phyloP scores from a whole-genome alignment of 805 yeast genomes.

The Barnettozyma vustinii region DNA sequence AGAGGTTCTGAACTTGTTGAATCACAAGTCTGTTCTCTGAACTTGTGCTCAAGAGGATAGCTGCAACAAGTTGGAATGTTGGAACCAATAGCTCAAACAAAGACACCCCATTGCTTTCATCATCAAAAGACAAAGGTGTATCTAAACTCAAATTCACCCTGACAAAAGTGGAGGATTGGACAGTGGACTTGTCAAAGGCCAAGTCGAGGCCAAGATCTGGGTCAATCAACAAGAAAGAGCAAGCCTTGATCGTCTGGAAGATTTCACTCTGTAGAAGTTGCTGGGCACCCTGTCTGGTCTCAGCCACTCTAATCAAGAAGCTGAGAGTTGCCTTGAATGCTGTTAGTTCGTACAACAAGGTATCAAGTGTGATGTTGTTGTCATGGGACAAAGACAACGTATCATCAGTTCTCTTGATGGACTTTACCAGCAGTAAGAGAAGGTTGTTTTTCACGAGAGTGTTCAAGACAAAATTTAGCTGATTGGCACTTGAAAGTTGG shows the following conservation, averaged over 20 bases:
- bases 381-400: conserved; percentile 36
- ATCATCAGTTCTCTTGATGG: conserved; percentile 66
- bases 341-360: conserved; percentile 66
- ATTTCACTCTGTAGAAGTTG: conserved; percentile 70
- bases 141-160: conserved; percentile 47
- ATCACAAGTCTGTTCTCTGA: conserved; percentile 62
- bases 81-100: conserved; percentile 68
- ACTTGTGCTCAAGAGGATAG: conserved; percentile 70
- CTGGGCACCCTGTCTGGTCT: conserved; percentile 71
- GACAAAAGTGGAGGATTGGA: conserved; percentile 29
- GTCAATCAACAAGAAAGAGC: conserved; percentile 57
- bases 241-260: conserved; percentile 53
- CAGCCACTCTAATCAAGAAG: conserved; percentile 69
- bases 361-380: conserved; percentile 41
- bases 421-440: conserved; percentile 56
- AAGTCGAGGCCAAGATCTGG: conserved; percentile 73
- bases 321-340: conserved; percentile 69
- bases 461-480: conserved; percentile 53
- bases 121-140: conserved; percentile 38
- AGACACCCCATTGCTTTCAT: conserved; percentile 36
- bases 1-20: conserved; percentile 43
- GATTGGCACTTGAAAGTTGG: conserved; percentile 45
- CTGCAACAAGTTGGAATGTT: conserved; percentile 62
- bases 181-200: conserved; percentile 33
- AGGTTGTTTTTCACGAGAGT: conserved; percentile 61